phyloP scores from a whole-genome alignment of 768 basidiomycete genomes.

The Boletus vinaceobasis region DNA sequence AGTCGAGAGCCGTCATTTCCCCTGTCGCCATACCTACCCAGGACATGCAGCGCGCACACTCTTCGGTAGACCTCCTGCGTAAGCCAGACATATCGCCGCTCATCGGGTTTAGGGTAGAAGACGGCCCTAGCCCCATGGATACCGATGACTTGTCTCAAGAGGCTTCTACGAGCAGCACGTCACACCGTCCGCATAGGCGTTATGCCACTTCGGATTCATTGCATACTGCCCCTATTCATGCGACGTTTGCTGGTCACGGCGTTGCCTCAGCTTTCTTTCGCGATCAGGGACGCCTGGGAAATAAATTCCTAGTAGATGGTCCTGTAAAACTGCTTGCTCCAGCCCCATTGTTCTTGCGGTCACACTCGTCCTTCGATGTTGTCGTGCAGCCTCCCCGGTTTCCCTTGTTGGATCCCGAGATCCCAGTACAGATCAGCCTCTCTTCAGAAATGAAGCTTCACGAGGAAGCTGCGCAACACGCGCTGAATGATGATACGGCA shows the following conservation, averaged over 20 bases:
- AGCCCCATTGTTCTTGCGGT: conserved; percentile 11
- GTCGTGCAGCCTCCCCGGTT: conserved; percentile 5
- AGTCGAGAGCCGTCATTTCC: conserved; percentile 26
- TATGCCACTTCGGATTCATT: conserved; percentile 23
- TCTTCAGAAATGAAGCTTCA: background rate
- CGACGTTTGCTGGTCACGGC: conserved; percentile 11
- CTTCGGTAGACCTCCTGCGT: conserved; percentile 33
- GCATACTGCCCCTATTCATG: conserved; percentile 3
- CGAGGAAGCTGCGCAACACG: conserved; percentile 7
- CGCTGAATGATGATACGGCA: conserved; percentile 12
- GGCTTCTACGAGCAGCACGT: conserved; percentile 22
- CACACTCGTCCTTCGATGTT: conserved; percentile 8
- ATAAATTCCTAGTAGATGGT: background rate
- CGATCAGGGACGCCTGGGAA: conserved; percentile 2
- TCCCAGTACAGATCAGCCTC: conserved; percentile 2
- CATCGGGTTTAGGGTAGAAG: conserved; percentile 23
- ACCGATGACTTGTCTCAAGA: conserved; percentile 32
- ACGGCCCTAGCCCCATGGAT: conserved; percentile 25
- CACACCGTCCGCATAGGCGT: conserved; percentile 19
- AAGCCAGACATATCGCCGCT: conserved; percentile 24
- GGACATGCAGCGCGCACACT: conserved; percentile 27
- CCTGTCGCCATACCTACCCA: conserved; percentile 22
- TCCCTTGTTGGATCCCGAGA: conserved; percentile 1
- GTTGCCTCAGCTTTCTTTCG: conserved; percentile 11
- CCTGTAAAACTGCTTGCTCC: conserved; percentile 14